Base-by-base conservation (phyloP, 805 yeast species). In the Metschnikowia kunwiensis region DNA sequence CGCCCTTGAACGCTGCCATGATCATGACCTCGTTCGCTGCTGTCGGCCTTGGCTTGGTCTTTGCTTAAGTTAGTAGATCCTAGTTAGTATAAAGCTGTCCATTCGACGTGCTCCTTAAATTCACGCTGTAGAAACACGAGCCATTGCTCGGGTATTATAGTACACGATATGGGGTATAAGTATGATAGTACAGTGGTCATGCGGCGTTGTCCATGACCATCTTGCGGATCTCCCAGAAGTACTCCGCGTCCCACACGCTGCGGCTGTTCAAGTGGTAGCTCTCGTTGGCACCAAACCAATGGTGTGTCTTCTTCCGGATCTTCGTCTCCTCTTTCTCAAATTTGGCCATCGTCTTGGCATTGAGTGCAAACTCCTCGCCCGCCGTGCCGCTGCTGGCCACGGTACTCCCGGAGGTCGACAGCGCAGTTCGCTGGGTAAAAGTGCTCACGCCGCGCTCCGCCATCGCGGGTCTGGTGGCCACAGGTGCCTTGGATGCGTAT, bases 191-290 rank as follows among this genome's bases (percentile, higher is more conserved):
- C n/a, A n/a, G n/a, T n/a, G n/a, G n/a, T n/a, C n/a, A n/a, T n/a
- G 27, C 24, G 21, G 47, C 54, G 24, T 55, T 55, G 34, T 67
- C 71, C 40, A 65, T 58, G 18, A 68, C 69, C 64, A 68, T 57
- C 44, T 63, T 65, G 30, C 73, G 50, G 27, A 68, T 66, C 32
- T 68, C 73, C 71, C 72, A 67, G 41, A 54, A 63, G 39, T 57
- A 57, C 29, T 64, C 68, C 16, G 35, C 43, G 25, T 49, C 56
- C 34, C 54, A 49, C 11, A 38, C 22, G 20, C 24, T 8, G 14
- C 27, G 26, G 22, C 36, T 15, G 8, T 43, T 44, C 11, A 51
- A 19, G 18, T 49, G 51, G 40, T 60, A 63, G 5, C 32, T 42
- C 38, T 60, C 64, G 27, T 56, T 45, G 10, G 54, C 54, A 4